phyloP scores from a whole-genome alignment of 2,329 filamentous ascomycete genomes.

The Microsporum canis region DNA sequence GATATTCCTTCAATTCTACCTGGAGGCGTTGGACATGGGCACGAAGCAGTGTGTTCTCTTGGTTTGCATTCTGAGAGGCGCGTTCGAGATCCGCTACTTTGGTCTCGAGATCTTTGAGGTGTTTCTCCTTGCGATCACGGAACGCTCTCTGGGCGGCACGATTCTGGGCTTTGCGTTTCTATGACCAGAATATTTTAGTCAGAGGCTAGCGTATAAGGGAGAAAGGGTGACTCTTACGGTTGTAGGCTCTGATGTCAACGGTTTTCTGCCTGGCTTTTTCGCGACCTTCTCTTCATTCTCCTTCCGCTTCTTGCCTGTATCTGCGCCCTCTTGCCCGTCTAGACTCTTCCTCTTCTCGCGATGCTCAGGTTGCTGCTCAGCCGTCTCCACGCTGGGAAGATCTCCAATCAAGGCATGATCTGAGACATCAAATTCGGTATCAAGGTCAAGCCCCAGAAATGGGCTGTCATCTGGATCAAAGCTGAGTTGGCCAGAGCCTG shows the following conservation, averaged over 20 bases:
- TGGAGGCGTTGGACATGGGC: constrained; percentile 83
- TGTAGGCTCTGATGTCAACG: constrained; percentile 86
- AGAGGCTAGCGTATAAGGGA: background rate
- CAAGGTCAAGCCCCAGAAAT: constrained; percentile 70
- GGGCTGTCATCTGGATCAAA: constrained; percentile 59
- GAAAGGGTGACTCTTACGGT: constrained; percentile 55
- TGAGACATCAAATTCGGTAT: constrained; percentile 61
- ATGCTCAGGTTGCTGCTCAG: constrained; percentile 33
- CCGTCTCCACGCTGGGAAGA: constrained; percentile 41
- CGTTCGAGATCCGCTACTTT: constrained; percentile 61
- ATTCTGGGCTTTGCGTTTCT: constrained; percentile 74
- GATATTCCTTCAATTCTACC: constrained; percentile 75
- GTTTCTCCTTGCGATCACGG: constrained; percentile 88
- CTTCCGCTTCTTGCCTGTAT: constrained; percentile 56
- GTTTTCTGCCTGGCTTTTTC: constrained; percentile 95
- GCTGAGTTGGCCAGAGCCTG: constrained; percentile 39
- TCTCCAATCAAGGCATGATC: constrained; percentile 65
- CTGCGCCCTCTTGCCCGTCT: constrained; percentile 50
- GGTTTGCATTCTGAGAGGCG: constrained; percentile 66
- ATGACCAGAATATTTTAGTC: constrained; percentile 8
- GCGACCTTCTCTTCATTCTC: constrained; percentile 74
- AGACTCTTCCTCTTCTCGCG: constrained; percentile 51
- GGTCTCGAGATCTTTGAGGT: constrained; percentile 39
- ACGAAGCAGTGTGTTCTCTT: constrained; percentile 73
- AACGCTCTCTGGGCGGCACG: constrained; percentile 86